Percentiles rank a stretch among this genome's conserved stretches.
phyloP scores from a whole-genome alignment of 2,329 filamentous ascomycete species.

The Ceratocystiopsis minuta region DNA sequence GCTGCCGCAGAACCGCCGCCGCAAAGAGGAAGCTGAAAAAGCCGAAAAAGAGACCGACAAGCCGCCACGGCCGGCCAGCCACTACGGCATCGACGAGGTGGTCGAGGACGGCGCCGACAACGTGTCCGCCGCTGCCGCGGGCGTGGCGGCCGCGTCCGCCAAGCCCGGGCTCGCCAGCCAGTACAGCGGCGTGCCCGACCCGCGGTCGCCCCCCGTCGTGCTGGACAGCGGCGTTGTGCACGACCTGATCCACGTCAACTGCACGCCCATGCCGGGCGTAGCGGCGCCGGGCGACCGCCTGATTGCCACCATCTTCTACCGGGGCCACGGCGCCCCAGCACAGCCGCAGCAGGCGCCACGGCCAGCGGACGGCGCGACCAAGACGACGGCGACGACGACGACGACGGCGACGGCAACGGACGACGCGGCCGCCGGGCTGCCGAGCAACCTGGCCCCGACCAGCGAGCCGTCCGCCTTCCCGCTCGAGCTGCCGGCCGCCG shows the following conservation, averaged over 20 bases:
- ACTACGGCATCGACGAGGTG: slow-evolving; percentile 47
- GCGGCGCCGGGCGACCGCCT: slow-evolving; percentile 27
- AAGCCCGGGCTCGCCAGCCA: slow-evolving; percentile 24
- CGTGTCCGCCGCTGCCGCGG: slow-evolving; percentile 9
- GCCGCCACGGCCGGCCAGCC: slow-evolving; percentile 23
- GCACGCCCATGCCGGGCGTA: slow-evolving; percentile 31
- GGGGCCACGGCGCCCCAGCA: slow-evolving; percentile 18
- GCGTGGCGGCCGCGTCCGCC: not conserved
- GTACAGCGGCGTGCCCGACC: slow-evolving; percentile 43
- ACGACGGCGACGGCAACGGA: not conserved
- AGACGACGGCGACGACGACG: not conserved
- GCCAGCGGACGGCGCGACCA: too few relatives aligned
- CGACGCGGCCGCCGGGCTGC: slow-evolving; percentile 16
- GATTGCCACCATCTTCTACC: slow-evolving; percentile 48
- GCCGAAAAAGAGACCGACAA: not conserved
- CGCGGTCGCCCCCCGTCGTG: slow-evolving; percentile 39
- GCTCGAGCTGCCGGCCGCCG: slow-evolving; percentile 6
- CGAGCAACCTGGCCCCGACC: slow-evolving; percentile 38
- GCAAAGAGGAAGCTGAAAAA: slow-evolving; percentile 17
- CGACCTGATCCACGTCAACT: slow-evolving; percentile 45
- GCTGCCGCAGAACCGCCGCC: slow-evolving; percentile 44
- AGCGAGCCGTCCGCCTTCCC: slow-evolving; percentile 28
- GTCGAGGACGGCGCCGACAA: slow-evolving; percentile 33
- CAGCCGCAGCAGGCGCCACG: slow-evolving; percentile 6
- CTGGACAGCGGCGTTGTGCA: slow-evolving; percentile 45